phyloP scores from a whole-genome alignment of 768 basidiomycete genomes.

The Auriscalpium microsporum region DNA sequence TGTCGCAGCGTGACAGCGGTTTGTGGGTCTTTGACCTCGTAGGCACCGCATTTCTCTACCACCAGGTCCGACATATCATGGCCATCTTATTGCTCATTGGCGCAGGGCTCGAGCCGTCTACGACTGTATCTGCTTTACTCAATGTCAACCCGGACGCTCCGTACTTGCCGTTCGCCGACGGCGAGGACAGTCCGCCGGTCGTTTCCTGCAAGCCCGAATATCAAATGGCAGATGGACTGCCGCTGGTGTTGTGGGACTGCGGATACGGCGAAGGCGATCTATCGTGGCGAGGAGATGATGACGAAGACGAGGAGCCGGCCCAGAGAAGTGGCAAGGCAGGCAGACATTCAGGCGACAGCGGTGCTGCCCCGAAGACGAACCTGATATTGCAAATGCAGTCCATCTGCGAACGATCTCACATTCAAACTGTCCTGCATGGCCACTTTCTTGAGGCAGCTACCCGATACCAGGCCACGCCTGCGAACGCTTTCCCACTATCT shows the following conservation, averaged over 20 bases:
- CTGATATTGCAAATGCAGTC: slow-evolving; percentile 39
- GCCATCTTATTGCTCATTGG: slow-evolving; percentile 86
- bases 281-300: slow-evolving; percentile 59
- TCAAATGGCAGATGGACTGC: slow-evolving; percentile 88
- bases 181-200: slow-evolving; percentile 31
- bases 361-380: slow-evolving; percentile 20
- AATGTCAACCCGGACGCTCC: slow-evolving; percentile 49
- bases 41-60: slow-evolving; percentile 87
- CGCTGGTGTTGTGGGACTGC: slow-evolving; percentile 89
- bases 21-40: slow-evolving; percentile 76
- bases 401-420: slow-evolving; percentile 41
- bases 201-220: slow-evolving; percentile 79
- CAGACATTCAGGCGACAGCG: neutral
- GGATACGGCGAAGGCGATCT: slow-evolving; percentile 59
- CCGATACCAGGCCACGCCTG: slow-evolving; percentile 38
- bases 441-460: slow-evolving; percentile 57
- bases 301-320: slow-evolving; percentile 24
- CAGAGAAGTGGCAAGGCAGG: slow-evolving; percentile 10
- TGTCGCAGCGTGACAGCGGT: slow-evolving; percentile 21
- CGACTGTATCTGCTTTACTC: slow-evolving; percentile 62
- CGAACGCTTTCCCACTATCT: slow-evolving; percentile 29
- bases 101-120: slow-evolving; percentile 64
- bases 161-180: slow-evolving; percentile 27
- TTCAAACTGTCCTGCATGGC: slow-evolving; percentile 53
- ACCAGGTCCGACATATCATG: slow-evolving; percentile 95